These are phyloP conservation scores for Actinidia arguta DNA, from an alignment of 179 eudicot species.

Conservation along the genomic window DNA sequence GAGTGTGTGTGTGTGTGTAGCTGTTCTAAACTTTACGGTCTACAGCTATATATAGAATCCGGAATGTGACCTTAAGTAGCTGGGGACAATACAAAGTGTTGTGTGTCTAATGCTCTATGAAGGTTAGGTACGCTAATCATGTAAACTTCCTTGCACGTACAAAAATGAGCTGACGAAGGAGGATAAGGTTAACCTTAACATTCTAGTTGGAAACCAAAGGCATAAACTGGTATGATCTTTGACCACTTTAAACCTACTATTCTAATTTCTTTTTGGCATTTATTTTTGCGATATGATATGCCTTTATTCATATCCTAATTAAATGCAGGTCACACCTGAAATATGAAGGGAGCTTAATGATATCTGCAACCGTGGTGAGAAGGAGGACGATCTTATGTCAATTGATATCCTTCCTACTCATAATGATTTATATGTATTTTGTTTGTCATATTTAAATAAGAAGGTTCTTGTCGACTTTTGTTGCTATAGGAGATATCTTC, in stretches of 20 bases:
- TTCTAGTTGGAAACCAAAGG: constrained; percentile 62
- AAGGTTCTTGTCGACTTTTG: not conserved
- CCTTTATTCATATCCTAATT: constrained; percentile 15
- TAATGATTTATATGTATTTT: not conserved
- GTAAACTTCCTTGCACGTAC: constrained; percentile 51
- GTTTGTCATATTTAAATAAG: not conserved
- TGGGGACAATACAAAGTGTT: no score
- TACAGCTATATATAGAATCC: no score
- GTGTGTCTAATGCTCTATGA: no score
- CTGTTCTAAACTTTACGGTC: no score
- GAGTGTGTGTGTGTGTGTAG: no score
- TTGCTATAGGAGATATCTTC: not conserved
- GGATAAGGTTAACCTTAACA: constrained; percentile 67
- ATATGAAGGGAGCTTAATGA: constrained; percentile 72
- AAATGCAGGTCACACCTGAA: constrained; percentile 86
- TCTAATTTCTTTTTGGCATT: not conserved
- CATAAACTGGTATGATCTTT: constrained; percentile 68
- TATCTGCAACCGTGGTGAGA: constrained; percentile 90
- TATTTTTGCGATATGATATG: not conserved
- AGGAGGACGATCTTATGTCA: constrained; percentile 70
- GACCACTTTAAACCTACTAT: constrained; percentile 12
- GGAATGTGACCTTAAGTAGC: no score
- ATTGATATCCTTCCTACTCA: constrained; percentile 69
- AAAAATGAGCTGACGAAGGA: constrained; percentile 78
- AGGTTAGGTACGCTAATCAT: no score